These are phyloP conservation scores for Cladosporium austrohemisphaericum DNA, from an alignment of 2,329 filamentous ascomycete genomes.

Conservation along the genomic window DNA sequence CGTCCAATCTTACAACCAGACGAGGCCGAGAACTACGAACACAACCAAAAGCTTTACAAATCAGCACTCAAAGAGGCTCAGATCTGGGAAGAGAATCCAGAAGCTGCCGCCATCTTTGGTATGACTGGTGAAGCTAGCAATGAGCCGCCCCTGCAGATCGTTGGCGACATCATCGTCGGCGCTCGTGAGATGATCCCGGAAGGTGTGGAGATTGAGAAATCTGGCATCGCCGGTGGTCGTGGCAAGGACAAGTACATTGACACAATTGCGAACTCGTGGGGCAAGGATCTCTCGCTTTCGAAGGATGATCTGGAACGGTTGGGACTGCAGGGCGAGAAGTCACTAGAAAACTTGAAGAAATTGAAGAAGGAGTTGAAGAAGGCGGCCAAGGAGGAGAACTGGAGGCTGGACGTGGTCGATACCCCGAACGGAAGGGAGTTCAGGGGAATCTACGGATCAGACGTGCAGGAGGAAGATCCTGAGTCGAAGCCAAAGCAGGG, in stretches of 20 bases:
- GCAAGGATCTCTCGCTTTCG: slow-evolving; percentile 35
- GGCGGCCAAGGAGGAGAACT: slow-evolving; percentile 66
- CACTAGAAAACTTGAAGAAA: slow-evolving; percentile 59
- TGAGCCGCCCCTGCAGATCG: slow-evolving; percentile 27
- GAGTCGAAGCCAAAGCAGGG: slow-evolving; percentile 23
- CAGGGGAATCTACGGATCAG: slow-evolving; percentile 63
- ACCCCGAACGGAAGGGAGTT: slow-evolving; percentile 63
- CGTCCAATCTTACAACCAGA: slow-evolving; percentile 63
- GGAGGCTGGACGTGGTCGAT: slow-evolving; percentile 78
- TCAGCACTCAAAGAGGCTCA: slow-evolving; percentile 21
- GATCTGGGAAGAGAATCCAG: slow-evolving; percentile 23
- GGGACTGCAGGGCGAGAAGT: slow-evolving; percentile 62
- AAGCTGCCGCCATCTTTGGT: slow-evolving; percentile 31
- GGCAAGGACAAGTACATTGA: slow-evolving; percentile 53
- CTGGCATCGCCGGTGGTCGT: slow-evolving; percentile 45
- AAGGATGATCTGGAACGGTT: slow-evolving; percentile 53
- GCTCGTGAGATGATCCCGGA: slow-evolving; percentile 53
- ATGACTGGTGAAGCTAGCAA: not conserved
- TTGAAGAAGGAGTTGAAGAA: slow-evolving; percentile 66
- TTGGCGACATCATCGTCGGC: slow-evolving; percentile 59
- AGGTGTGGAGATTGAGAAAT: slow-evolving; percentile 55
- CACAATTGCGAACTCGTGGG: slow-evolving; percentile 56
- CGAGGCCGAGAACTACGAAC: slow-evolving; percentile 39
- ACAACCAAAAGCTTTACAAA: slow-evolving; percentile 19
- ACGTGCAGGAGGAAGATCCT: slow-evolving; percentile 48